Evolutionary conservation across 805 yeast species (phyloP).

Genomic region (Candida boidinii): DNA sequence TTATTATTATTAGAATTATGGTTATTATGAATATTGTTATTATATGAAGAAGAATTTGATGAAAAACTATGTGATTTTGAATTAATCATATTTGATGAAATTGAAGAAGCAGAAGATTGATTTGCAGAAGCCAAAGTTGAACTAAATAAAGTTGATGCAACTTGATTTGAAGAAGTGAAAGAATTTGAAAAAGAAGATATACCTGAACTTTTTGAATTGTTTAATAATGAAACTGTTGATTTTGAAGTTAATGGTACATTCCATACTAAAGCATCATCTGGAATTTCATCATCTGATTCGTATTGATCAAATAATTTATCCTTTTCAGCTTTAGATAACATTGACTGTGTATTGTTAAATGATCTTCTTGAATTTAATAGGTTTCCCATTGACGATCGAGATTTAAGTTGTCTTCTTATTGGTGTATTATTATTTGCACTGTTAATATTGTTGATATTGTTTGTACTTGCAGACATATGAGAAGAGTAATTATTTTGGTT

Average conservation of each 20-base stretch:
- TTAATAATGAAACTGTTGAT: conserved; percentile 23
- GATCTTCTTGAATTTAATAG: conserved; percentile 3
- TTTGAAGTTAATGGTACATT: conserved; percentile 42
- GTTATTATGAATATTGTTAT: too few relatives aligned
- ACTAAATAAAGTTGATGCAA: too few relatives aligned
- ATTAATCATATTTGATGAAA: too few relatives aligned
- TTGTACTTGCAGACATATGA: conserved; percentile 6
- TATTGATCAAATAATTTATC: conserved; percentile 22
- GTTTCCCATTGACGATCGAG: background rate
- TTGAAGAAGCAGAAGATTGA: too few relatives aligned
- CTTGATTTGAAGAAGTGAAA: too few relatives aligned
- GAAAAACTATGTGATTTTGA: too few relatives aligned
- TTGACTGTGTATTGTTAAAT: conserved; percentile 6
- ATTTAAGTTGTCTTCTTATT: background rate
- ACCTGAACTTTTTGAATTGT: too few relatives aligned
- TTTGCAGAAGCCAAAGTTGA: too few relatives aligned
- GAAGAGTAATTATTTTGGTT: too few relatives aligned
- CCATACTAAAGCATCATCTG: conserved; percentile 35
- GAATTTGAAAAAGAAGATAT: conserved; percentile 1
- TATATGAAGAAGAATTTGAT: too few relatives aligned
- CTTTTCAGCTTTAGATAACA: conserved; percentile 18
- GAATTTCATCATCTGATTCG: conserved; percentile 27
- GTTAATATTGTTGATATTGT: conserved; percentile 5
- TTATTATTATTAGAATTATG: too few relatives aligned
- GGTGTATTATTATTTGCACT: conserved; percentile 5